A percentile compares a stretch with the other conserved stretches of the same genome.
These are phyloP conservation scores for Conoideocrella luteorostrata DNA, from an alignment of 2,329 filamentous ascomycete species.

Conservation along the genomic window DNA sequence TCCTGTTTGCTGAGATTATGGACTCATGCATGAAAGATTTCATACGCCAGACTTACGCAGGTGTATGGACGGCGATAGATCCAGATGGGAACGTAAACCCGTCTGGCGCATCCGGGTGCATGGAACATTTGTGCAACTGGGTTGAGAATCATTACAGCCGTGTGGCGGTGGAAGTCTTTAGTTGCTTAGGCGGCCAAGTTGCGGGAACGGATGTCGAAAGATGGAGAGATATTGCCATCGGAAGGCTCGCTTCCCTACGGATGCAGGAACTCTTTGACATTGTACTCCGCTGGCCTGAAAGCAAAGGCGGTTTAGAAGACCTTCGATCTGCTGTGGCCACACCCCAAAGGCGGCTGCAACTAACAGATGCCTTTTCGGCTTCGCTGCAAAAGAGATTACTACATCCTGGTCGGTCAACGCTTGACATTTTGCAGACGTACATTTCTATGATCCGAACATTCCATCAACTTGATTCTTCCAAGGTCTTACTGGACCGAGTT, in stretches of 20 bases:
- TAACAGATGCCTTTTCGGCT: slow-evolving; percentile 63
- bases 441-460: slow-evolving; percentile 75
- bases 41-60: slow-evolving; percentile 54
- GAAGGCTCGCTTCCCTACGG: slow-evolving; percentile 60
- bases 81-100: slow-evolving; percentile 11
- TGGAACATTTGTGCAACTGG: slow-evolving; percentile 58
- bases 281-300: slow-evolving; percentile 67
- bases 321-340: slow-evolving; percentile 65
- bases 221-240: slow-evolving; percentile 65
- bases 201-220: slow-evolving; percentile 54
- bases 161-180: slow-evolving; percentile 56
- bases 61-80: slow-evolving; percentile 46
- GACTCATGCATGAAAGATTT: slow-evolving; percentile 58
- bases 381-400: slow-evolving; percentile 61
- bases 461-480: slow-evolving; percentile 67
- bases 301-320: slow-evolving; percentile 66
- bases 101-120: slow-evolving; percentile 34
- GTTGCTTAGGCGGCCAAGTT: slow-evolving; percentile 37
- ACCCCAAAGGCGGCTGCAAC: slow-evolving; percentile 58
- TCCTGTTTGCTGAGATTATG: slow-evolving; percentile 66
- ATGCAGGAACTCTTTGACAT: slow-evolving; percentile 74
- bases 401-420: slow-evolving; percentile 69
- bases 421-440: slow-evolving; percentile 70
- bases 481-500: slow-evolving; percentile 69
- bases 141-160: slow-evolving; percentile 60